phyloP scores from a whole-genome alignment of 2,329 filamentous ascomycete species.

The Cryphonectria parasitica region DNA sequence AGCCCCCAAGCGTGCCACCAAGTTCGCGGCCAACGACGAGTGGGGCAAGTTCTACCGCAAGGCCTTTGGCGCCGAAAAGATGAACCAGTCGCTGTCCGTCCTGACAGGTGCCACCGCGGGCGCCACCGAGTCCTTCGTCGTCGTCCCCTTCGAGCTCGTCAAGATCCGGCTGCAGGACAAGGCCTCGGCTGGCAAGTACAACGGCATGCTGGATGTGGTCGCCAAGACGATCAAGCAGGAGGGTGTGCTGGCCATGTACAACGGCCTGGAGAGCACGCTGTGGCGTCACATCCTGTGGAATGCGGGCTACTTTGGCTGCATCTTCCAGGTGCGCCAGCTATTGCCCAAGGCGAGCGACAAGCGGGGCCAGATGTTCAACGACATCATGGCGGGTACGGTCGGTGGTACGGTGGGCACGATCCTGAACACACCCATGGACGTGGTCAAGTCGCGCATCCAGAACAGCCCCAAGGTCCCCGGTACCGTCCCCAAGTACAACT shows the following conservation, averaged over 20 bases:
- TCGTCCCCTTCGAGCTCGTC: slow-evolving; percentile 97
- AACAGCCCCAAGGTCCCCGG: slow-evolving; percentile 88
- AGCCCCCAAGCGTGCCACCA: slow-evolving; percentile 87
- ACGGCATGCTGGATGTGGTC: slow-evolving; percentile 78
- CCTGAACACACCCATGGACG: slow-evolving; percentile 91
- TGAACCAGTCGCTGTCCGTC: slow-evolving; percentile 89
- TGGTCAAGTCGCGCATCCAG: slow-evolving; percentile 97
- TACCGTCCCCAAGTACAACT: slow-evolving; percentile 91
- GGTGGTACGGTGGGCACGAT: slow-evolving; percentile 89
- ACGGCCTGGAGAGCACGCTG: slow-evolving; percentile 93
- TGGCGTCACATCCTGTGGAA: slow-evolving; percentile 90
- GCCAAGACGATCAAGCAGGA: slow-evolving; percentile 82
- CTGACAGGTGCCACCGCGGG: slow-evolving; percentile 94
- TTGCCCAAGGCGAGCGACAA: slow-evolving; percentile 83
- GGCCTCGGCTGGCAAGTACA: slow-evolving; percentile 87
- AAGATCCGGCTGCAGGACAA: slow-evolving; percentile 98
- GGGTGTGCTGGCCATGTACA: slow-evolving; percentile 87
- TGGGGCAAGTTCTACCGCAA: slow-evolving; percentile 96
- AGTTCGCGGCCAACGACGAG: slow-evolving; percentile 98
- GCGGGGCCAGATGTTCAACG: slow-evolving; percentile 79
- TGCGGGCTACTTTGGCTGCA: slow-evolving; percentile 95
- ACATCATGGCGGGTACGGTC: slow-evolving; percentile 82
- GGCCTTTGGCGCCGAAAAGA: slow-evolving; percentile 80
- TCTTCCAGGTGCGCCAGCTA: slow-evolving; percentile 91
- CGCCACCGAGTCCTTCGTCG: slow-evolving; percentile 94